Evolutionary conservation across 371 early-diverging fungal species (phyloP).

Genomic region (Mortierella sp.): DNA sequence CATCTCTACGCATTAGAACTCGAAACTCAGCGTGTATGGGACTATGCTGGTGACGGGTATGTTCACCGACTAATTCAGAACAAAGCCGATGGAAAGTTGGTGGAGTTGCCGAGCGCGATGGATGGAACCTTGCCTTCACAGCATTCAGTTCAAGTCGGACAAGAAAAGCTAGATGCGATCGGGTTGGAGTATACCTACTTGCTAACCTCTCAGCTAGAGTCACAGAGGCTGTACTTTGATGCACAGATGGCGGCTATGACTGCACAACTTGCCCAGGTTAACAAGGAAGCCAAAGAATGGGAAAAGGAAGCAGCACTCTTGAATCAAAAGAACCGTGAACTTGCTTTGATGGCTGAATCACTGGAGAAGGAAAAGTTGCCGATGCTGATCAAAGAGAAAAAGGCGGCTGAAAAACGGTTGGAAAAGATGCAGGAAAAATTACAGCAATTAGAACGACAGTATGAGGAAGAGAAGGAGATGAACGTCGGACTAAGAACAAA

Average conservation of each 20-base stretch:
- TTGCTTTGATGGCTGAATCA: conserved; percentile 29
- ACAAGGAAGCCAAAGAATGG: conserved; percentile 49
- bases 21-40: conserved; percentile 97
- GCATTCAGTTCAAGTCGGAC: conserved; percentile 31
- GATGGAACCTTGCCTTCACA: conserved; percentile 28
- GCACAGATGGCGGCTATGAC: conserved; percentile 70
- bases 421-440: conserved; percentile 57
- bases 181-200: conserved; percentile 83
- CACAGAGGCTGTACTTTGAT: conserved; percentile 89
- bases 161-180: conserved; percentile 82
- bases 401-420: conserved; percentile 56
- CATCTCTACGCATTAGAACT: conserved; percentile 93
- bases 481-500: conserved; percentile 51
- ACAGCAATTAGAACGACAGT: conserved; percentile 49
- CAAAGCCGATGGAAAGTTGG: conserved; percentile 89
- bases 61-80: conserved; percentile 95
- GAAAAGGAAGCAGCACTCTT: conserved; percentile 40
- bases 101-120: conserved; percentile 82
- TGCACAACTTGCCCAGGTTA: conserved; percentile 57
- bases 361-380: conserved; percentile 57
- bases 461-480: conserved; percentile 61
- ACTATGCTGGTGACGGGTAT: conserved; percentile 95
- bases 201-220: conserved; percentile 85
- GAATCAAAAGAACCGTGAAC: conserved; percentile 39
- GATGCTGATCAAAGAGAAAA: conserved; percentile 50